Percentiles rank a stretch among this genome's conserved stretches.
Conservation (phyloP, 306 rosid species). For the Prunus dulcis region DNA sequence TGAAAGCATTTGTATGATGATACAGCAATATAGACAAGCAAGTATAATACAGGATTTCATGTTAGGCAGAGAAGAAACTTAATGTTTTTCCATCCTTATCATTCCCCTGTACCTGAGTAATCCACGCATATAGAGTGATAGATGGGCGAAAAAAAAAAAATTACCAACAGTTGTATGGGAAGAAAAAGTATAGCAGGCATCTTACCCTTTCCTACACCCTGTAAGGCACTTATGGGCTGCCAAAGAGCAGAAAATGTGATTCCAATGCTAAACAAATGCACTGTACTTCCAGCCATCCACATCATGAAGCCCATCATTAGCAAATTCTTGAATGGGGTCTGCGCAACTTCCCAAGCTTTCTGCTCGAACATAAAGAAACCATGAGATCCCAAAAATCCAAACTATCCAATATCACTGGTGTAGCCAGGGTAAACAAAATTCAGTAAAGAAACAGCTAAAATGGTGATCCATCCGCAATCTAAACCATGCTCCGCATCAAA, state of each 20-base stretch:
- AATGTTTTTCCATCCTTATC: neutral
- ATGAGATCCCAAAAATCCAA: slow-evolving; percentile 4
- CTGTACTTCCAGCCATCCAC: slow-evolving; percentile 99
- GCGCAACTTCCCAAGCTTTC: slow-evolving; percentile 99
- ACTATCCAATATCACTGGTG: neutral
- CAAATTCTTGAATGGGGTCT: slow-evolving; percentile 94
- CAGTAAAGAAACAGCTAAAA: neutral
- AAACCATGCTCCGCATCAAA: neutral
- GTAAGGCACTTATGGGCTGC: slow-evolving; percentile 95
- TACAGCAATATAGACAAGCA: neutral
- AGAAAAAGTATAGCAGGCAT: neutral
- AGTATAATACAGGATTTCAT: neutral
- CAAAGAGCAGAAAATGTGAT: slow-evolving; percentile 98
- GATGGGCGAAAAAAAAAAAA: neutral
- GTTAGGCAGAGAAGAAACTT: neutral
- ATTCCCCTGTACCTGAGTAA: neutral
- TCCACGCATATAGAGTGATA: neutral
- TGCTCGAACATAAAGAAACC: slow-evolving; percentile 32
- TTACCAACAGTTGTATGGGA: neutral
- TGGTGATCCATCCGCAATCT: neutral
- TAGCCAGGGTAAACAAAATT: neutral
- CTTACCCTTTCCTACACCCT: slow-evolving; percentile 86
- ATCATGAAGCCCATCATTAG: slow-evolving; percentile 99
- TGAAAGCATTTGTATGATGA: neutral
- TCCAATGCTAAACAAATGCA: slow-evolving; percentile 95